These are phyloP conservation scores for Colletotrichum caudatum DNA, from an alignment of 2,329 filamentous ascomycete genomes.

Conservation along the genomic window DNA sequence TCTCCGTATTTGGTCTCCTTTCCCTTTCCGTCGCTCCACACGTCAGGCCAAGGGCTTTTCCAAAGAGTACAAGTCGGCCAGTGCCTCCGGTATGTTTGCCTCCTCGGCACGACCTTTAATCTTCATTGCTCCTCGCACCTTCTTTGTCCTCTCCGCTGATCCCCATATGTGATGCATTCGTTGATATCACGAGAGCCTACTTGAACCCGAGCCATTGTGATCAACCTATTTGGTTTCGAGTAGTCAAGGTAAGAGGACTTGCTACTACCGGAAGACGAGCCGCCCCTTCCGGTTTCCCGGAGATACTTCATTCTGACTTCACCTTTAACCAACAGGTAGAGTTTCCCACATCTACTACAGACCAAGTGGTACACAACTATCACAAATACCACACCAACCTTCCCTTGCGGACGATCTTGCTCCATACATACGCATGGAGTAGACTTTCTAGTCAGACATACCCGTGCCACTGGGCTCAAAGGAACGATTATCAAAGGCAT, in stretches of 20 bases:
- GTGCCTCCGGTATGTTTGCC: conserved; percentile 8
- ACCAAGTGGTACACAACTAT: background rate
- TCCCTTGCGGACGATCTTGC: background rate
- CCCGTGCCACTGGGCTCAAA: background rate
- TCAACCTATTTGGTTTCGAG: background rate
- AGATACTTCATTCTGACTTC: conserved; percentile 16
- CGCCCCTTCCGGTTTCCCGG: conserved; percentile 1
- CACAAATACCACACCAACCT: background rate
- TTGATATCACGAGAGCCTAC: conserved; percentile 30
- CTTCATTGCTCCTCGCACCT: background rate
- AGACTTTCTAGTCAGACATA: background rate
- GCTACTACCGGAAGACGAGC: conserved; percentile 5
- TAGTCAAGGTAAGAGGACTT: background rate
- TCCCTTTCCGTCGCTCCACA: conserved; percentile 36
- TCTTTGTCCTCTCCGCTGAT: conserved; percentile 37
- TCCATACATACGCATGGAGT: background rate
- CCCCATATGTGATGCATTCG: conserved; percentile 29
- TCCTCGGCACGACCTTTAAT: conserved; percentile 12
- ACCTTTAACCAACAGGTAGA: conserved; percentile 23
- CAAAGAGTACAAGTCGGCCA: conserved; percentile 22
- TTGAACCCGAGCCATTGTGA: background rate
- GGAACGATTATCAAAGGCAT: conserved; percentile 11
- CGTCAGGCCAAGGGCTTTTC: conserved; percentile 10
- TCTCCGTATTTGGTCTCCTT: conserved; percentile 21
- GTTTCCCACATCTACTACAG: background rate